phyloP scores from a whole-genome alignment of 1,284 basidiomycete species.

The Ganoderma resinaceum region DNA sequence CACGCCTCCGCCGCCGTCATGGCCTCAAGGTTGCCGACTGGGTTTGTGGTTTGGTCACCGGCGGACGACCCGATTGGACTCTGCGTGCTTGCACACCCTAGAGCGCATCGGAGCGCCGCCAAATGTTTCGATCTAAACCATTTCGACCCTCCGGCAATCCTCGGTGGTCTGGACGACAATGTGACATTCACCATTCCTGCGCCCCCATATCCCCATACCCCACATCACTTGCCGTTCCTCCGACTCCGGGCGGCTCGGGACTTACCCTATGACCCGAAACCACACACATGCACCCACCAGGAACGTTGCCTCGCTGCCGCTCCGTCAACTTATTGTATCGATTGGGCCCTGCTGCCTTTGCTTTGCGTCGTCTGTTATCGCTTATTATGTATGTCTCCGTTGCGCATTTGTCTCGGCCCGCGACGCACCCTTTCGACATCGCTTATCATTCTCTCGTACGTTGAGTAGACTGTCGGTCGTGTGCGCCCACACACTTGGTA shows the following conservation, averaged over 20 bases:
- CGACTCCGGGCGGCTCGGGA: constrained; percentile 27
- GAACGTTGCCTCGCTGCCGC: constrained; percentile 17
- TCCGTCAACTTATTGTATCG: constrained; percentile 23
- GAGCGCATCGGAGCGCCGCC: constrained; percentile 14
- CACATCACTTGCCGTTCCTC: constrained; percentile 12
- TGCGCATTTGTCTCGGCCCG: constrained; percentile 11
- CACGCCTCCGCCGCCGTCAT: constrained; percentile 13
- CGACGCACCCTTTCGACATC: constrained; percentile 14
- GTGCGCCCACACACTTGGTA: constrained; percentile 15
- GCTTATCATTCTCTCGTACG: constrained; percentile 14
- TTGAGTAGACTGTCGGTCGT: constrained; percentile 23
- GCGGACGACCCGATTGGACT: constrained; percentile 19
- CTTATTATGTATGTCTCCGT: constrained; percentile 31
- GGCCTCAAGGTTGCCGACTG: not conserved
- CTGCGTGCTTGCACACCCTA: constrained; percentile 3
- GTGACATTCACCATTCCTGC: constrained; percentile 17
- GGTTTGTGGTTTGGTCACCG: constrained; percentile 19
- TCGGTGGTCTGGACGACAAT: constrained; percentile 22
- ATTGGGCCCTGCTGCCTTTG: constrained; percentile 19
- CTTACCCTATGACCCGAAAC: constrained; percentile 10
- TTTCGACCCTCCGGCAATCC: constrained; percentile 18
- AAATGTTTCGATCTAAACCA: constrained; percentile 16
- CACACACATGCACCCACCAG: constrained; percentile 23
- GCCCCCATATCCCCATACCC: constrained; percentile 5
- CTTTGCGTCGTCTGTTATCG: constrained; percentile 22